Evolutionary conservation across 1,284 basidiomycete species (phyloP).

Genomic region (Ganoderma boninense): DNA sequence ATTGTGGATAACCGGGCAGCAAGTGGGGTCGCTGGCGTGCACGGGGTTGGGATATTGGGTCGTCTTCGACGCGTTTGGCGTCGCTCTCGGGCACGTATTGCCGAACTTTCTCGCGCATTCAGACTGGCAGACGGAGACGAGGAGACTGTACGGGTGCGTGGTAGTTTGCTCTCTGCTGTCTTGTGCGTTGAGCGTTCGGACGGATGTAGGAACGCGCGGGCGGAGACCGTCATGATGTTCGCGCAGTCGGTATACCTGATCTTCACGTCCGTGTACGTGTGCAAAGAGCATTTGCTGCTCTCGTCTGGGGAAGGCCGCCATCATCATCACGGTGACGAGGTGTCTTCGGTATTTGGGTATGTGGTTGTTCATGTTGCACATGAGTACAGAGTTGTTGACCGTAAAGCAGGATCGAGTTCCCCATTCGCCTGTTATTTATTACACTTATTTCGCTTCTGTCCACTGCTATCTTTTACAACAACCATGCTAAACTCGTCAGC

Average conservation of each 20-base stretch:
- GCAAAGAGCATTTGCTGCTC: constrained; percentile 88
- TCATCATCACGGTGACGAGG: constrained; percentile 63
- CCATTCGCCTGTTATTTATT: constrained; percentile 65
- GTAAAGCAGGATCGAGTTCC: constrained; percentile 69
- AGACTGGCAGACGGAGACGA: constrained; percentile 40
- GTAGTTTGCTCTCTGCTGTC: neutral
- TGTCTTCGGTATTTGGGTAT: constrained; percentile 50
- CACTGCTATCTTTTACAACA: constrained; percentile 66
- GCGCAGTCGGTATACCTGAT: constrained; percentile 90
- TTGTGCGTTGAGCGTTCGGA: neutral
- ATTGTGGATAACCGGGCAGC: constrained; percentile 94
- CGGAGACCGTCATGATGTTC: constrained; percentile 85
- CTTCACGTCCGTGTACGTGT: constrained; percentile 92
- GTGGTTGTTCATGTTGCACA: constrained; percentile 21
- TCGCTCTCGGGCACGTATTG: constrained; percentile 65
- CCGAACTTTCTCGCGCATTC: constrained; percentile 48
- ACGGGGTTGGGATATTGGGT: constrained; percentile 96
- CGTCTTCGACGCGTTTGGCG: constrained; percentile 92
- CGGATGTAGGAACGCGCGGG: constrained; percentile 66
- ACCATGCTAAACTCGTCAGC: constrained; percentile 74
- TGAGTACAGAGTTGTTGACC: constrained; percentile 2
- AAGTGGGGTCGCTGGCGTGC: constrained; percentile 85
- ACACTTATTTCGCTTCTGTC: constrained; percentile 64
- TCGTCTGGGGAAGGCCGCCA: constrained; percentile 71
- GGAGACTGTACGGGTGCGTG: constrained; percentile 78